phyloP scores from a whole-genome alignment of 176 grass and related monocot genomes.

The Cymbopogon citratus region DNA sequence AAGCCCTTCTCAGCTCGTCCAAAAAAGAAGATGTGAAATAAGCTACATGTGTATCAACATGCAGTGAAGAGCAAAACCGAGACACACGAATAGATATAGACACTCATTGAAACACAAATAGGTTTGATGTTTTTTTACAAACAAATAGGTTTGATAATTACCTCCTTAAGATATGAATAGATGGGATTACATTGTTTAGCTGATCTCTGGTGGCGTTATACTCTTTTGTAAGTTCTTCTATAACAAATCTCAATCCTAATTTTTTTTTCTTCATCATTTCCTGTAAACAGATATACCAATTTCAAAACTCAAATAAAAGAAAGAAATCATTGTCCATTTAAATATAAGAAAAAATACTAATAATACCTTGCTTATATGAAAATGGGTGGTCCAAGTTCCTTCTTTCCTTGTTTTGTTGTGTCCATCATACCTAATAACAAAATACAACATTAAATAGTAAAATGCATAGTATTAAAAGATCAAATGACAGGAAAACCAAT shows the following conservation, averaged over 20 bases:
- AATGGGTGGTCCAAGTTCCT: constrained; percentile 75
- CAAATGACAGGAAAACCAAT: background rate
- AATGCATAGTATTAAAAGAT: constrained; percentile 23
- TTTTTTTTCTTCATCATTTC: constrained; percentile 65
- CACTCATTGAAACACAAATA: constrained; percentile 1
- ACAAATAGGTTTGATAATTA: constrained; percentile 28
- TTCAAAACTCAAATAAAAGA: background rate
- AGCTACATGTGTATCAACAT: background rate
- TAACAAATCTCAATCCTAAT: constrained; percentile 42
- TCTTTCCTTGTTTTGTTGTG: constrained; percentile 29
- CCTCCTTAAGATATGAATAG: constrained; percentile 44
- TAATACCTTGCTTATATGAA: constrained; percentile 76
- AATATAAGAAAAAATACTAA: constrained; percentile 2
- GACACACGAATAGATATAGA: background rate
- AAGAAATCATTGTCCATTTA: constrained; percentile 8
- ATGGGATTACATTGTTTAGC: constrained; percentile 41
- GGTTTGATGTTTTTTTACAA: background rate
- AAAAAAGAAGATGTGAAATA: constrained; percentile 3
- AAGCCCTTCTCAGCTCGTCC: background rate
- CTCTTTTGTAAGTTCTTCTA: constrained; percentile 43
- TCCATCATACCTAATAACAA: constrained; percentile 48
- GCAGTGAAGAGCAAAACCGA: background rate
- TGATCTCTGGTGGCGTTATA: constrained; percentile 39
- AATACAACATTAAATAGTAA: constrained; percentile 23
- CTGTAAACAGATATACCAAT: constrained; percentile 34